Base-by-base conservation (phyloP, 2,329 filamentous ascomycete species). In the Hypoxylon sp. region DNA sequence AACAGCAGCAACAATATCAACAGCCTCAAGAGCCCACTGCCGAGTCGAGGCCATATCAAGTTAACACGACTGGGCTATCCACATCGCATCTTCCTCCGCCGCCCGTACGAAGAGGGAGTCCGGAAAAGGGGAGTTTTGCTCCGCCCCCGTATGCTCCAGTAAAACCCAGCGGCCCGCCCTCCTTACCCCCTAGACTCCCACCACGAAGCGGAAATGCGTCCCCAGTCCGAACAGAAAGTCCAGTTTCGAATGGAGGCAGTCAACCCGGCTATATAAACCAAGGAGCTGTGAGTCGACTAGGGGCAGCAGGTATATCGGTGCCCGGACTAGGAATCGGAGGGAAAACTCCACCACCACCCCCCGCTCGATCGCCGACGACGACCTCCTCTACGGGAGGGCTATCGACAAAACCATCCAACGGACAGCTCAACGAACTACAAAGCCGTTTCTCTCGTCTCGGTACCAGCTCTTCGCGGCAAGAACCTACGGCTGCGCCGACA, bases 271-370 rank as follows among this genome's bases (percentile, higher is more conserved):
- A 71, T 21, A 58, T 81, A 23, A 82, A 82, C 61, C 74, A 78
- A 63, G 81, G 78, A 4, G 86, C 90, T 4, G 68, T 87, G 46
- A 78, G 74, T 50, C 80, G 90, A 30, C 77, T 97, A 6, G 83
- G 86, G 7, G 80, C 84, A 26, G 86, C 89, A 1, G 91, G 91
- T 1, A 78, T 96, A 4, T 89, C 86, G 0, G 90, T 96, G 0
- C 87, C 91, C 0, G 88, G 81, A 0, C 75, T 96, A 3, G 88
- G 88, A 4, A 95, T 96, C 54, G 86, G 65, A 19, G 35, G 36
- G 2, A 40, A 40, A 17, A 11, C 63, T 61, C 66, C 57, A 49
- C 68, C 65, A 37, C 67, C 50, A 59, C 65, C 41, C 65, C 63
- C 31, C 51, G 63, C 19, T 57, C 63, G 38, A 7, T 51, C 54